Percentiles rank a stretch among this genome's conserved stretches.
Conservation (phyloP, 352 stramenopile species). For the Nothophytophthora sp. region DNA sequence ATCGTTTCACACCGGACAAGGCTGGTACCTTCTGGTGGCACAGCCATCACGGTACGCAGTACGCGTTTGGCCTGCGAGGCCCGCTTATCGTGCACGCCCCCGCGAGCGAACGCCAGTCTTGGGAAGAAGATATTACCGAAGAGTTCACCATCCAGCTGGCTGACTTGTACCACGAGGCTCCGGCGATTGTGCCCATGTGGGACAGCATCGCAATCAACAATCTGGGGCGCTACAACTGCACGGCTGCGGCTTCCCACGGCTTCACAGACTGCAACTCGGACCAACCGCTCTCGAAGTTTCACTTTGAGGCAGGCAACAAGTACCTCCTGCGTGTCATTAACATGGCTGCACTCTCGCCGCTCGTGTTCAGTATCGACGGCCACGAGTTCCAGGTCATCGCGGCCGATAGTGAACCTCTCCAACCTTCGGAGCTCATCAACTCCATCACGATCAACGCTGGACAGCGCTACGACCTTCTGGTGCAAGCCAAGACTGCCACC, state of each 20-base stretch:
- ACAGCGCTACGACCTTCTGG: constrained; percentile 28
- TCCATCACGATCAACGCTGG: constrained; percentile 24
- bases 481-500: constrained; percentile 17
- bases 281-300: constrained; percentile 17
- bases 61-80: constrained; percentile 29
- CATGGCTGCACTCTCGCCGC: constrained; percentile 20
- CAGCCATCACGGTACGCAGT: constrained; percentile 29
- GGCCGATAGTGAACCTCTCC: constrained; percentile 17
- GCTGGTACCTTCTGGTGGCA: constrained; percentile 40
- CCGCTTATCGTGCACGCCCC: constrained; percentile 31
- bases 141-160: constrained; percentile 29
- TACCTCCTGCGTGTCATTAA: constrained; percentile 37
- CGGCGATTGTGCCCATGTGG: constrained; percentile 14
- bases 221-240: constrained; percentile 26
- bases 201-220: constrained; percentile 33
- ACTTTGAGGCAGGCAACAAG: constrained; percentile 16
- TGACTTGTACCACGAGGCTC: constrained; percentile 29
- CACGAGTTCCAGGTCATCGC: constrained; percentile 33
- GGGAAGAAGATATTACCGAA: constrained; percentile 13
- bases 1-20: constrained; percentile 34
- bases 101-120: neutral
- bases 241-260: neutral
- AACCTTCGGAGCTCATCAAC: constrained; percentile 12
- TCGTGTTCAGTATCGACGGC: constrained; percentile 37
- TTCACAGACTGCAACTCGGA: constrained; percentile 16